These are phyloP conservation scores for Fusarium acutatum DNA, from an alignment of 2,329 filamentous ascomycete genomes.

Conservation along the genomic window DNA sequence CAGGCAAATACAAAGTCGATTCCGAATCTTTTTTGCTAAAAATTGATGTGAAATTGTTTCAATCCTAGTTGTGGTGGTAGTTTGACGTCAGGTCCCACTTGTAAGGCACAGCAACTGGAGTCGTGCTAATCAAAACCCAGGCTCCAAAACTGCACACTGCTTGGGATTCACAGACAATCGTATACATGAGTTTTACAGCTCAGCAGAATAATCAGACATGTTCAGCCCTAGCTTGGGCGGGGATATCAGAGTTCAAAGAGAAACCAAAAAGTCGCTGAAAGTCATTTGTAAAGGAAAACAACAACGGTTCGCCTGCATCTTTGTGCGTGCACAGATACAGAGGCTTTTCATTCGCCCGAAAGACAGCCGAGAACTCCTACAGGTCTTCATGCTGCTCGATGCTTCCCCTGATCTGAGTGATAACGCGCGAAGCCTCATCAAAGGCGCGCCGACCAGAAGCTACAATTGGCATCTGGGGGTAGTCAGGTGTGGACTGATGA, in stretches of 20 bases:
- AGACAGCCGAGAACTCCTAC: conserved; percentile 11
- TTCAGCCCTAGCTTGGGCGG: conserved; percentile 6
- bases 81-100: conserved; percentile 3
- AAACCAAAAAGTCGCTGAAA: neutral
- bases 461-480: conserved; percentile 67
- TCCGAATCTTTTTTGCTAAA: conserved; percentile 22
- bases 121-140: neutral
- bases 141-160: neutral
- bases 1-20: conserved; percentile 44
- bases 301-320: neutral
- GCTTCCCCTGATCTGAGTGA: conserved; percentile 42
- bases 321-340: neutral
- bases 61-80: neutral
- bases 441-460: conserved; percentile 48
- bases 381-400: conserved; percentile 45
- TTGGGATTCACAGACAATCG: neutral
- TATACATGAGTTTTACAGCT: neutral
- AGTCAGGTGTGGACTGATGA: conserved; percentile 68
- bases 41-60: conserved; percentile 1
- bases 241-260: conserved; percentile 22
- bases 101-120: neutral
- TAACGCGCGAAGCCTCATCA: conserved; percentile 46
- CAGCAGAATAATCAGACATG: neutral
- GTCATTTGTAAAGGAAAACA: neutral
- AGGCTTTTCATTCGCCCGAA: neutral